Percentiles rank a stretch among this genome's conserved stretches.
Evolutionary conservation across 345 rosid genomes (phyloP).

Genomic region (Excoecaria agallocha): DNA sequence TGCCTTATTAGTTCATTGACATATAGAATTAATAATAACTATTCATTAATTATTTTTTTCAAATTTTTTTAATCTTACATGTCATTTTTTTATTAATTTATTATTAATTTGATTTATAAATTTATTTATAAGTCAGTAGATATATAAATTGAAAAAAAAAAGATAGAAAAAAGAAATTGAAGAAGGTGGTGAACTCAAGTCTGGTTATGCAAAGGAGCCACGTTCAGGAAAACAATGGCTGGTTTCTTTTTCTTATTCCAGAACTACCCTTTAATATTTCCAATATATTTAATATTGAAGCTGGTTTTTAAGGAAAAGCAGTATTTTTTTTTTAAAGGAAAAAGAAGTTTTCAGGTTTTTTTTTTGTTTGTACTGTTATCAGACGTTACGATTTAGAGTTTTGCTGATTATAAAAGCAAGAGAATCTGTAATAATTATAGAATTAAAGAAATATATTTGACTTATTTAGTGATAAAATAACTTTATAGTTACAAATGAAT

Average conservation of each 20-base stretch:
- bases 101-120: neutral
- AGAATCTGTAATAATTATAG: slow-evolving; percentile 2
- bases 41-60: too few species aligned
- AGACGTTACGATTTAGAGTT: slow-evolving; percentile 10
- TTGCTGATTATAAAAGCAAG: neutral
- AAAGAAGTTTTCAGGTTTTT: neutral
- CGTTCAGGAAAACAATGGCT: neutral
- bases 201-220: neutral
- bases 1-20: too few species aligned
- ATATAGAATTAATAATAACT: too few species aligned
- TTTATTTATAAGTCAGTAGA: too few species aligned
- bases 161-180: neutral
- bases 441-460: slow-evolving; percentile 10
- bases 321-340: neutral
- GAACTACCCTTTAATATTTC: neutral
- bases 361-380: neutral
- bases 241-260: slow-evolving; percentile 5
- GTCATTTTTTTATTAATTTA: neutral
- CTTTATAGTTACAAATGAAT: neutral
- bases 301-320: neutral
- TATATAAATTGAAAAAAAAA: neutral
- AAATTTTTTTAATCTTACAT: neutral
- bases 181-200: neutral
- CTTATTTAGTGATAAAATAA: neutral
- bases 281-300: too few species aligned